Evolutionary conservation across 495 filamentous ascomycete genomes (phyloP).

Genomic region (Hypoxylon rickii): DNA sequence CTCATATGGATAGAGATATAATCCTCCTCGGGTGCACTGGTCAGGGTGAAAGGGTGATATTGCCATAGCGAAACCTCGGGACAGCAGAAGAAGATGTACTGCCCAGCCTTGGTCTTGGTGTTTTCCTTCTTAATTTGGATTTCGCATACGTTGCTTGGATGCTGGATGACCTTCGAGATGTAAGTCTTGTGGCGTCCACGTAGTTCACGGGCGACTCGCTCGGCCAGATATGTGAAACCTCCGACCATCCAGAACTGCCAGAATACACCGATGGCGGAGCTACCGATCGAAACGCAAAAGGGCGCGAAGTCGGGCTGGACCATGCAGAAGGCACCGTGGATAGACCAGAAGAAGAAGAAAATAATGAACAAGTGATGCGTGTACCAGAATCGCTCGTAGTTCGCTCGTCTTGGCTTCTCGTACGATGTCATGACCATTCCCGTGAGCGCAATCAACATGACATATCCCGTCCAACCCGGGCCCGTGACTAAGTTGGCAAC

Average conservation of each 20-base stretch:
- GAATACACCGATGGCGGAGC: slow-evolving; percentile 69
- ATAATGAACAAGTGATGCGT: slow-evolving; percentile 78
- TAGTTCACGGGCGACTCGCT: slow-evolving; percentile 70
- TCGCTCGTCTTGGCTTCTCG: slow-evolving; percentile 68
- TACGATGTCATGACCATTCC: slow-evolving; percentile 70
- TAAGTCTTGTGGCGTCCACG: slow-evolving; percentile 75
- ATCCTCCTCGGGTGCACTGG: slow-evolving; percentile 79
- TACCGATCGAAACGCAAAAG: slow-evolving; percentile 65
- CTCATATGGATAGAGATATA: slow-evolving; percentile 82
- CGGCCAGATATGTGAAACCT: slow-evolving; percentile 71
- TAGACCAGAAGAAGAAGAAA: slow-evolving; percentile 82
- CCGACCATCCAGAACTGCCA: slow-evolving; percentile 83
- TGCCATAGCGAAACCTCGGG: slow-evolving; percentile 80
- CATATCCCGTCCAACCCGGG: slow-evolving; percentile 78
- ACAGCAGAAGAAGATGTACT: slow-evolving; percentile 84
- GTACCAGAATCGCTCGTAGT: slow-evolving; percentile 82
- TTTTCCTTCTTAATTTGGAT: slow-evolving; percentile 85
- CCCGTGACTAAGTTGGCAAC: slow-evolving; percentile 72
- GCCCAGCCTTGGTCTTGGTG: slow-evolving; percentile 75
- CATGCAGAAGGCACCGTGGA: slow-evolving; percentile 82
- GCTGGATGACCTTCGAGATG: slow-evolving; percentile 82
- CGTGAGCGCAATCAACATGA: slow-evolving; percentile 73
- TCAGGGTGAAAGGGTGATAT: slow-evolving; percentile 79
- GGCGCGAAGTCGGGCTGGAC: slow-evolving; percentile 75
- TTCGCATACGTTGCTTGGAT: slow-evolving; percentile 80